These are phyloP conservation scores for Aspergillus asperescens DNA, from an alignment of 495 filamentous ascomycete species.

Conservation along the genomic window DNA sequence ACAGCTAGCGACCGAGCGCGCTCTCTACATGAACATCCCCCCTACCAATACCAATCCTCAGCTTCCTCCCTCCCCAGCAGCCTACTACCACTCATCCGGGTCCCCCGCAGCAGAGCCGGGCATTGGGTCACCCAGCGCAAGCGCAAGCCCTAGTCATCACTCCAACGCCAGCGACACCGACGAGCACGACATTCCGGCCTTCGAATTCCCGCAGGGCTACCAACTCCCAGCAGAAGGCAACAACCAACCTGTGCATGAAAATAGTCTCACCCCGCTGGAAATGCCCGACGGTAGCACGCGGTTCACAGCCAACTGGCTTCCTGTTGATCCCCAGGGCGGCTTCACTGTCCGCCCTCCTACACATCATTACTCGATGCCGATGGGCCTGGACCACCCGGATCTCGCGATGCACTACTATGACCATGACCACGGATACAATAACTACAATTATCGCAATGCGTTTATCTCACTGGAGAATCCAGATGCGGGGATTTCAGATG, in stretches of 20 bases:
- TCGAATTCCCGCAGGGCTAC: slow-evolving; percentile 11
- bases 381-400: background rate
- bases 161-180: slow-evolving; percentile 24
- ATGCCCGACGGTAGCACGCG: slow-evolving; percentile 39
- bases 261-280: slow-evolving; percentile 27
- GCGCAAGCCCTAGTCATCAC: slow-evolving; percentile 15
- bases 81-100: background rate
- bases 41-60: slow-evolving; percentile 1
- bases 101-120: slow-evolving; percentile 16
- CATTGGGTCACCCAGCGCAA: slow-evolving; percentile 24
- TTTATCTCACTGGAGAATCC: slow-evolving; percentile 2
- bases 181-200: slow-evolving; percentile 5
- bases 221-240: slow-evolving; percentile 6
- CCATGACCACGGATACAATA: background rate
- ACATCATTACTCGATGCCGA: background rate
- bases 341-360: slow-evolving; percentile 26
- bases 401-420: background rate
- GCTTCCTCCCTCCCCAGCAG: background rate
- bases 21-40: slow-evolving; percentile 33
- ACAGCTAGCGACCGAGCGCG: slow-evolving; percentile 30
- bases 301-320: slow-evolving; percentile 34
- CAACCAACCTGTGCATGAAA: background rate
- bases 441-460: background rate
- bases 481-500: background rate
- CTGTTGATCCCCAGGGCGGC: slow-evolving; percentile 33